Conservation (phyloP, 2,329 filamentous ascomycete species). For the Xylariaceae sp. region DNA sequence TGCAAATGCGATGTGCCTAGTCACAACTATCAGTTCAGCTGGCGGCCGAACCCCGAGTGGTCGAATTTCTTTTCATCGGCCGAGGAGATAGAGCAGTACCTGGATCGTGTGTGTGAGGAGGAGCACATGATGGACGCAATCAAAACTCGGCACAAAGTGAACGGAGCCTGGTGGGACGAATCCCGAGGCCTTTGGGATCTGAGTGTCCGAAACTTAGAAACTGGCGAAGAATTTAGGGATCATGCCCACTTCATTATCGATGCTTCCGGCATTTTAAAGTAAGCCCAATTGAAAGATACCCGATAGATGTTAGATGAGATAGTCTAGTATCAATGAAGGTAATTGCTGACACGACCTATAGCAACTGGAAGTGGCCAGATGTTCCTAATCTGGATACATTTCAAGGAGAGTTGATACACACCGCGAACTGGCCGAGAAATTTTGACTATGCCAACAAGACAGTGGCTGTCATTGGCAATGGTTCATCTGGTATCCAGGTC, state of each 20-base stretch:
- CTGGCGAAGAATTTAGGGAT: conserved; percentile 49
- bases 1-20: conserved; percentile 62
- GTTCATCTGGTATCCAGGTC: conserved; percentile 60
- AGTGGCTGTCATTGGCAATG: conserved; percentile 63
- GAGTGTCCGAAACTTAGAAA: conserved; percentile 46
- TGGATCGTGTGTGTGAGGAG: conserved; percentile 54
- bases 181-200: conserved; percentile 50
- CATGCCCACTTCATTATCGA: conserved; percentile 56
- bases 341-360: conserved; percentile 31
- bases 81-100: conserved; percentile 61
- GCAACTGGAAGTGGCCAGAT: conserved; percentile 60
- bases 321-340: background rate
- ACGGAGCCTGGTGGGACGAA: conserved; percentile 53
- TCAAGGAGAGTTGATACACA: conserved; percentile 57
- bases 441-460: conserved; percentile 57
- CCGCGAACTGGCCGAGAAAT: conserved; percentile 57
- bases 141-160: conserved; percentile 50
- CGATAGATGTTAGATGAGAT: background rate
- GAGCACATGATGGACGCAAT: conserved; percentile 52
- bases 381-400: conserved; percentile 54
- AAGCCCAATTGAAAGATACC: conserved; percentile 33
- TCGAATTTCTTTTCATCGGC: conserved; percentile 61
- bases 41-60: conserved; percentile 65
- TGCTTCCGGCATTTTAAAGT: conserved; percentile 60
- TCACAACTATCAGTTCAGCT: conserved; percentile 69